phyloP scores from a whole-genome alignment of 768 basidiomycete genomes.

The Pulveroboletus ravenelii region DNA sequence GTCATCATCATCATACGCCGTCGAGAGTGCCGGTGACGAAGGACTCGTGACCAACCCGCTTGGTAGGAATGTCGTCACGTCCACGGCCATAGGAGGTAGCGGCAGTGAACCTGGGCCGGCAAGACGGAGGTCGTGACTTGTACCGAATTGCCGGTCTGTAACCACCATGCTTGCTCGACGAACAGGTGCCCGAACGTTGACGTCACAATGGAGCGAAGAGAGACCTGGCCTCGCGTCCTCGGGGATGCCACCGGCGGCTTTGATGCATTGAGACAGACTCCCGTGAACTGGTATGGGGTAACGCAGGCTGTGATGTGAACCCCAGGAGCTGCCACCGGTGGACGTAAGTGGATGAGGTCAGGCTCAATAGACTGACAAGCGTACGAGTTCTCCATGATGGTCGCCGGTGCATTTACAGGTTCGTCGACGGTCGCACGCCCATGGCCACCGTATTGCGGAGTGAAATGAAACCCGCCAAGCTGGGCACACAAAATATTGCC shows the following conservation, averaged over 20 bases:
- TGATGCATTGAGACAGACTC: slow-evolving; percentile 17
- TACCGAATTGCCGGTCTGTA: slow-evolving; percentile 9
- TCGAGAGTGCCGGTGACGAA: slow-evolving; percentile 22
- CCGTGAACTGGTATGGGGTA: slow-evolving; percentile 24
- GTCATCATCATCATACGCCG: slow-evolving; percentile 25
- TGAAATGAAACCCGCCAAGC: slow-evolving; percentile 26
- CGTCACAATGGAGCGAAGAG: slow-evolving; percentile 17
- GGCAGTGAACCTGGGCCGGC: slow-evolving; percentile 7
- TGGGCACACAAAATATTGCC: slow-evolving; percentile 19
- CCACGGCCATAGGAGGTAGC: slow-evolving; percentile 12
- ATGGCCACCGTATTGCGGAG: slow-evolving; percentile 9
- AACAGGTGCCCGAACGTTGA: slow-evolving; percentile 12
- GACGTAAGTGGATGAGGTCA: slow-evolving; percentile 22
- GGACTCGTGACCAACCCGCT: slow-evolving; percentile 16
- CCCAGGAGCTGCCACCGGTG: slow-evolving; percentile 22
- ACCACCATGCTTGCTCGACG: slow-evolving; percentile 15
- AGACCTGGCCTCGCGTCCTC: slow-evolving; percentile 23
- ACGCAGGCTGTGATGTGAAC: slow-evolving; percentile 20
- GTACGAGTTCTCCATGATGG: slow-evolving; percentile 27
- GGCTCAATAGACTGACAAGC: slow-evolving; percentile 9
- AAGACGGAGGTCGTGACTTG: slow-evolving; percentile 4
- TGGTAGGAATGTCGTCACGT: slow-evolving; percentile 10
- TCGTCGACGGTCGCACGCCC: slow-evolving; percentile 17
- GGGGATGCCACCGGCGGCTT: slow-evolving; percentile 13
- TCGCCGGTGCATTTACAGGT: slow-evolving; percentile 20